Evolutionary conservation across 176 grass and related monocot genomes (phyloP).

Genomic region (Aegilops umbellulata): DNA sequence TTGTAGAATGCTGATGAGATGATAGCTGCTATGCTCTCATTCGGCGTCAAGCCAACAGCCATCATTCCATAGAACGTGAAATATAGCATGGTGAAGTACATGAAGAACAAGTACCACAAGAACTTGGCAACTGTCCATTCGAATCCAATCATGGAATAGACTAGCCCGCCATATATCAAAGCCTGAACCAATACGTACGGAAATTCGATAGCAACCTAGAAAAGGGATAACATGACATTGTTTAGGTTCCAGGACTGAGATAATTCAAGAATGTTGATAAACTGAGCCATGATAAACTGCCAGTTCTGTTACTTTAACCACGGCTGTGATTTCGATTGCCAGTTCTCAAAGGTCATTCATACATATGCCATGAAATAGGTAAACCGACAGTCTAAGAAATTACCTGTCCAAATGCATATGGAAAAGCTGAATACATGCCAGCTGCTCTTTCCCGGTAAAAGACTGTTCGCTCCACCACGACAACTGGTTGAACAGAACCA

Average conservation of each 20-base stretch:
- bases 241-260: slow-evolving; percentile 31
- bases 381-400: not conserved
- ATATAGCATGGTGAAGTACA: slow-evolving; percentile 88
- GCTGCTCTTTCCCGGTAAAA: slow-evolving; percentile 91
- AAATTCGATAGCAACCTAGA: slow-evolving; percentile 70
- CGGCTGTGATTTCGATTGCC: slow-evolving; percentile 8
- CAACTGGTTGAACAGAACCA: slow-evolving; percentile 75
- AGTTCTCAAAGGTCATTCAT: not conserved
- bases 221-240: slow-evolving; percentile 8
- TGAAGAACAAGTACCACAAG: slow-evolving; percentile 94
- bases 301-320: not conserved
- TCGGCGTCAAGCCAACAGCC: slow-evolving; percentile 75
- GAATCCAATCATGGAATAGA: slow-evolving; percentile 77
- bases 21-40: slow-evolving; percentile 69
- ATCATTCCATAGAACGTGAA: slow-evolving; percentile 96
- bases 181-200: slow-evolving; percentile 66
- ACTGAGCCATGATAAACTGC: not conserved
- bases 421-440: slow-evolving; percentile 93
- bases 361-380: not conserved
- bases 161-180: slow-evolving; percentile 62
- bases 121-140: slow-evolving; percentile 83
- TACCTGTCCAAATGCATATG: slow-evolving; percentile 95
- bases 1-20: slow-evolving; percentile 75
- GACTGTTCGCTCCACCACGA: slow-evolving; percentile 78
- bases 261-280: not conserved